Evolutionary conservation across 1,284 basidiomycete genomes (phyloP).

Genomic region (Tremellales sp.): DNA sequence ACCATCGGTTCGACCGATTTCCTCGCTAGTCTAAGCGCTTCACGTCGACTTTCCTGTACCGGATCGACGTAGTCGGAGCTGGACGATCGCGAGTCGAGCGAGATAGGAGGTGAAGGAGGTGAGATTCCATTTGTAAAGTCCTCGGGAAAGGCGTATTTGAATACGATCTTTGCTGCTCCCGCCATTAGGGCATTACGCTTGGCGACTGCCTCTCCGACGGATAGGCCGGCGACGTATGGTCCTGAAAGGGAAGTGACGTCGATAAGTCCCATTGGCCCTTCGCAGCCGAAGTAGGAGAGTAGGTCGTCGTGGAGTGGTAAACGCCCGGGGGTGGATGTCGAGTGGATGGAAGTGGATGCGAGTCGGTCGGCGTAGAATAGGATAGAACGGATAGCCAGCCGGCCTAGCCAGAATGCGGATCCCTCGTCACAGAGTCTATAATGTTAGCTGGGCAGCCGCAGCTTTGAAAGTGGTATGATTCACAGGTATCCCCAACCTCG

Average conservation of each 20-base stretch:
- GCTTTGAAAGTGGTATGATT: constrained; percentile 4
- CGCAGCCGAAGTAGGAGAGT: constrained; percentile 31
- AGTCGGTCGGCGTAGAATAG: constrained; percentile 29
- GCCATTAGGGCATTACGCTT: constrained; percentile 40
- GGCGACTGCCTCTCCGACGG: constrained; percentile 28
- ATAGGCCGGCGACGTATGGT: constrained; percentile 19
- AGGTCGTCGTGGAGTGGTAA: constrained; percentile 35
- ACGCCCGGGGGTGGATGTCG: constrained; percentile 11
- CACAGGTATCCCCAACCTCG: constrained; percentile 43
- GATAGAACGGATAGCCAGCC: constrained; percentile 35
- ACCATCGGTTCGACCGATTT: constrained; percentile 24
- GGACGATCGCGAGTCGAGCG: background rate
- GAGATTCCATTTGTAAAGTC: constrained; percentile 6
- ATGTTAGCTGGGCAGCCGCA: background rate
- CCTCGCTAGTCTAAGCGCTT: constrained; percentile 25
- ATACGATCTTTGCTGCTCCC: constrained; percentile 32
- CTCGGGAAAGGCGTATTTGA: constrained; percentile 38
- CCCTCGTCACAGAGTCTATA: constrained; percentile 41
- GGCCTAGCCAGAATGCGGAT: constrained; percentile 40
- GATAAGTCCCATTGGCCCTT: constrained; percentile 35
- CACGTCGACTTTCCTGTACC: constrained; percentile 12
- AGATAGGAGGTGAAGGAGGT: background rate
- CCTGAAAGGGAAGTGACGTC: constrained; percentile 28
- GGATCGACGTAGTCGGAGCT: background rate
- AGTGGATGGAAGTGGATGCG: constrained; percentile 25